Evolutionary conservation across 2,329 filamentous ascomycete genomes (phyloP), one percentile per base, ranked within the genome.

Genomic region (Dactylellina drechsleri): DNA sequence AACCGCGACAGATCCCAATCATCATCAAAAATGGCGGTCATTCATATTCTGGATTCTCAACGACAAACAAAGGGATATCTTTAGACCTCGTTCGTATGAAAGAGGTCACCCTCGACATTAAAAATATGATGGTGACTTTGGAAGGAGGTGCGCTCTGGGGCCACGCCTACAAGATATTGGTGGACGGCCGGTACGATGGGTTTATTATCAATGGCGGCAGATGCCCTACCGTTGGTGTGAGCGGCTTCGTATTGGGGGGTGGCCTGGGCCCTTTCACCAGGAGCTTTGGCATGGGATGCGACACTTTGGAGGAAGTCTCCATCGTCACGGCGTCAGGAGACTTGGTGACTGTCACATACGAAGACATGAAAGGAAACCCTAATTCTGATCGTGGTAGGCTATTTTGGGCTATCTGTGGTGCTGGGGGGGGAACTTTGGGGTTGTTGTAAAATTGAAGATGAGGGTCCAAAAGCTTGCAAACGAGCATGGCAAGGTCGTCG

Each of bases 371-470:
- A 26, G 2, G 6, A 36, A 18, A 47, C n/a, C 40, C 40, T 12
- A 7, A 77, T 79, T 0, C 73, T 78, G 2, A 57, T 77, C 0
- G 79, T 36, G 58, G 78, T 2, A 77, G 1, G 4, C 73, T 84
- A 0, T 84, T 84, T 77, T 84, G 81, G 78, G 83, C 83, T 0
- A 79, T 84, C 2, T 78, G 81, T 0, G 83, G 83, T 3, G 82
- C 80, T 1, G 83, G 83, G 0, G 81, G 81, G 83, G 81, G 1
- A 84, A 83, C 2, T 84, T 82, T 28, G 83, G 83, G 0, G 80
- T 84, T 1, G 75, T 83, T 0, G 79, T 80, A 0, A 13, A 81
- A 20, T 77, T 82, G 73, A 81, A 80, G 62, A 36, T 82, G 18
- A 50, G 62, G 1, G 41, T 81, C 26, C 50, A 78, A 8, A 5